Base-by-base conservation (phyloP, 2,329 filamentous ascomycete species). In the Fusarium nelsonii region DNA sequence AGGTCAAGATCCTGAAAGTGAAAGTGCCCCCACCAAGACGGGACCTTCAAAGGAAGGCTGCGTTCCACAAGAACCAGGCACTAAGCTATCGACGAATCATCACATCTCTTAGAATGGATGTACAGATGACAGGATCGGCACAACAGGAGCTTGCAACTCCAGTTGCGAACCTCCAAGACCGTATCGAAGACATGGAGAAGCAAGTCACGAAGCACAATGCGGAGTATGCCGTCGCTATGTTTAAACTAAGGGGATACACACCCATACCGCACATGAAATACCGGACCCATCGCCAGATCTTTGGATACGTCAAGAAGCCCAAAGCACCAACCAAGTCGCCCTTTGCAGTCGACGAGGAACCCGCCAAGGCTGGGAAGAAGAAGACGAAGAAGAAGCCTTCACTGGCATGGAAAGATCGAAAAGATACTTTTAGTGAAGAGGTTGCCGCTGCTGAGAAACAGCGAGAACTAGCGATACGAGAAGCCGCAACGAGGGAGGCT, bases 51-150 rank as follows among this genome's bases (percentile, higher is more conserved):
- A 71, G 65, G 14, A 61, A 68, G 28, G 75, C 74, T 14, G 71
- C 74, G 1, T 73, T 76, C 50, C 78, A 80, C 54, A 73, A 70
- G 39, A 74, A 69, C 12, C 76, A 80, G 59, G 74, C 70, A 16
- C 71, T 75, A 7, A 68, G 69, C 10, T 79, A 78, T 60, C 72
- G 36, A 63, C 73, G 58, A 70, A 76, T 50, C 20, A 69, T 63
- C 46, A 59, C 9, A 18, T 50, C 58, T 26, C 56, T 75, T 15
- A 52, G 51, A 46, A 65, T 52, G 14, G 73, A 75, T 16, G 26
- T 68, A 37, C 30, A 59, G n/a, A 18, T 14, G 4, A n/a, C n/a
- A 33, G 14, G 32, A 50, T 34, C 23, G 8, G 23, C 23, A 10
- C 32, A 36, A 37, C 28, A 63, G 16, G 26, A 39, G 14, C n/a